Evolutionary conservation across 805 yeast genomes (phyloP).

Genomic region (Nakazawaea sp.): DNA sequence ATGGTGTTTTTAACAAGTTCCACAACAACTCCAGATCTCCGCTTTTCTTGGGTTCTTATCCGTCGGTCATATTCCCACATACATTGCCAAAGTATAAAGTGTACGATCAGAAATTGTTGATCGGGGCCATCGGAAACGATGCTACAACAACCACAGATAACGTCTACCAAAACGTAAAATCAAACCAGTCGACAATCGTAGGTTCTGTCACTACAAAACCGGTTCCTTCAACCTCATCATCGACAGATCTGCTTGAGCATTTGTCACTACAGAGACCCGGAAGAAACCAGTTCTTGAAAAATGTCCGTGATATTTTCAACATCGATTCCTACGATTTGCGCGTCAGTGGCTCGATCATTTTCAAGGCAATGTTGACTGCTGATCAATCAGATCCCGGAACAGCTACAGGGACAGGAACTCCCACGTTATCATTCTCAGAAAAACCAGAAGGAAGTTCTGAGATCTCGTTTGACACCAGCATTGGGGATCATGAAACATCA

Average conservation of each 20-base stretch:
- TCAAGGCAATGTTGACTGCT: conserved; percentile 44
- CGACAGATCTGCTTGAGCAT: background rate
- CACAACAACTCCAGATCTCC: conserved; percentile 48
- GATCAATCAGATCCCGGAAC: conserved; percentile 21
- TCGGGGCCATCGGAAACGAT: conserved; percentile 47
- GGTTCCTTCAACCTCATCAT: background rate
- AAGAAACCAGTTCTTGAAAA: conserved; percentile 44
- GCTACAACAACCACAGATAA: background rate
- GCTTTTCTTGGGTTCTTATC: conserved; percentile 51
- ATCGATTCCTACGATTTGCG: conserved; percentile 52
- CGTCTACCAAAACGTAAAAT: conserved; percentile 7
- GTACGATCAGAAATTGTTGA: conserved; percentile 42
- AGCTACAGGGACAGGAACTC: background rate
- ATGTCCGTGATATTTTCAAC: conserved; percentile 58
- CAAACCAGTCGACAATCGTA: conserved; percentile 13
- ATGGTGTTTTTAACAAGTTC: conserved; percentile 33
- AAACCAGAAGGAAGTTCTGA: background rate
- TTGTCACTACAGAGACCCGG: conserved; percentile 12
- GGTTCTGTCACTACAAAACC: conserved; percentile 6
- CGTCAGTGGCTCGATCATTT: conserved; percentile 47
- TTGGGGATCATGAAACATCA: conserved; percentile 1
- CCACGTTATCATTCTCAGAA: background rate
- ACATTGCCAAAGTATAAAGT: conserved; percentile 47
- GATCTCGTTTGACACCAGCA: background rate
- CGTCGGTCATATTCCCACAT: conserved; percentile 61